A percentile compares a stretch with the other conserved stretches of the same genome.
Conservation (phyloP, 2,329 filamentous ascomycete genomes). For the Sporothrix mexicana region DNA sequence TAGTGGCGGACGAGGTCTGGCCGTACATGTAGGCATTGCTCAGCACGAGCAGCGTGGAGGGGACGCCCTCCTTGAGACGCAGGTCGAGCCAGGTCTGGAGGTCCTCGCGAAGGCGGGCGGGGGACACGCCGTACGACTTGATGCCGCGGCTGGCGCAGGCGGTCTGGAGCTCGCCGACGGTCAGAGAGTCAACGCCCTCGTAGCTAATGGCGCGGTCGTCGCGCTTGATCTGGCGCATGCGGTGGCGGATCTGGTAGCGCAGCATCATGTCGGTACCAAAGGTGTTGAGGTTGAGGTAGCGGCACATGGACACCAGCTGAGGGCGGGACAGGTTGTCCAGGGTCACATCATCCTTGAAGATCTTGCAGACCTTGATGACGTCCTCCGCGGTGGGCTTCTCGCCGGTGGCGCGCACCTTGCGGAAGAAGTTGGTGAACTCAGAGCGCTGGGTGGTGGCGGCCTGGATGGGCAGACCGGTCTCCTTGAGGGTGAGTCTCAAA, state of each 20-base stretch:
- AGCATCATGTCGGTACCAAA: conserved; percentile 98
- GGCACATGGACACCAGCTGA: conserved; percentile 95
- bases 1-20: conserved; percentile 53
- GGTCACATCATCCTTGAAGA: conserved; percentile 97
- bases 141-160: conserved; percentile 92
- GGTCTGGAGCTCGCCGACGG: conserved; percentile 90
- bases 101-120: conserved; percentile 84
- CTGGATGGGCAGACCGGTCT: conserved; percentile 90
- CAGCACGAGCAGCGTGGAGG: conserved; percentile 90
- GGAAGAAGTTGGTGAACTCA: conserved; percentile 96
- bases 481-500: conserved; percentile 83
- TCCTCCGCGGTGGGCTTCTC: conserved; percentile 87
- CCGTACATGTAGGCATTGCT: conserved; percentile 98
- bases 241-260: conserved; percentile 93
- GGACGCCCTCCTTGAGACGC: conserved; percentile 90
- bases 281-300: conserved; percentile 96
- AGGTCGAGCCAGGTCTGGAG: conserved; percentile 94
- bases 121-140: conserved; percentile 89
- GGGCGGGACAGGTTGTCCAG: conserved; percentile 95
- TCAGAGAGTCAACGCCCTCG: conserved; percentile 90
- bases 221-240: conserved; percentile 99
- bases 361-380: conserved; percentile 98
- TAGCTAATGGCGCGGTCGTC: conserved; percentile 94
- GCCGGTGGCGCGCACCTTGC: conserved; percentile 89
- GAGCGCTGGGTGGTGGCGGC: conserved; percentile 84